phyloP scores from a whole-genome alignment of 257 asterid species.

The Mitragyna speciosa region DNA sequence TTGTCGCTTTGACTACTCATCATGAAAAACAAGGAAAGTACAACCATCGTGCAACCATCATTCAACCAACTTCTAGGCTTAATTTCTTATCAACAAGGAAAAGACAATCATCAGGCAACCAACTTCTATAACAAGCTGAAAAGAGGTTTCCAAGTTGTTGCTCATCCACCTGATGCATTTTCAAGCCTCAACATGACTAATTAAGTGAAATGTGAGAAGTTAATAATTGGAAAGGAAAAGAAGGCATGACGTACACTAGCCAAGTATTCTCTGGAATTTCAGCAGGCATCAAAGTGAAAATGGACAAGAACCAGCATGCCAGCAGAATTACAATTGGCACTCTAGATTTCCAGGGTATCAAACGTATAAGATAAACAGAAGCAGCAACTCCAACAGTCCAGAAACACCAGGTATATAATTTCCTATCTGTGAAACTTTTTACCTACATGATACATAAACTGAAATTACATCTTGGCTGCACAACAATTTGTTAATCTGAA shows the following conservation, averaged over 20 bases:
- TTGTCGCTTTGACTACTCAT: background rate
- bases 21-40: background rate
- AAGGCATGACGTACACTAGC: constrained; percentile 63
- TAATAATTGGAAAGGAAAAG: background rate
- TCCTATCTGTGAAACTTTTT: constrained; percentile 81
- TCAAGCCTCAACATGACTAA: background rate
- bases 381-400: constrained; percentile 65
- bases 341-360: constrained; percentile 51
- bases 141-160: background rate
- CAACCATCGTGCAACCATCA: too few relatives aligned
- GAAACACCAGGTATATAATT: constrained; percentile 86
- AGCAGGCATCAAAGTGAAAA: constrained; percentile 94
- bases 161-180: background rate
- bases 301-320: constrained; percentile 76
- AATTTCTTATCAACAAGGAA: background rate
- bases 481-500: constrained; percentile 15
- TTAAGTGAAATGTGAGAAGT: background rate
- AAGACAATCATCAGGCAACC: background rate
- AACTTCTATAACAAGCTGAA: background rate
- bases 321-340: constrained; percentile 66
- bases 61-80: too few relatives aligned
- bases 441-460: constrained; percentile 53
- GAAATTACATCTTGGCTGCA: constrained; percentile 20
- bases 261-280: constrained; percentile 93
- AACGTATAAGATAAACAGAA: constrained; percentile 57